Evolutionary conservation across 2,329 filamentous ascomycete species (phyloP).

Genomic region (Podosphaera fusca): DNA sequence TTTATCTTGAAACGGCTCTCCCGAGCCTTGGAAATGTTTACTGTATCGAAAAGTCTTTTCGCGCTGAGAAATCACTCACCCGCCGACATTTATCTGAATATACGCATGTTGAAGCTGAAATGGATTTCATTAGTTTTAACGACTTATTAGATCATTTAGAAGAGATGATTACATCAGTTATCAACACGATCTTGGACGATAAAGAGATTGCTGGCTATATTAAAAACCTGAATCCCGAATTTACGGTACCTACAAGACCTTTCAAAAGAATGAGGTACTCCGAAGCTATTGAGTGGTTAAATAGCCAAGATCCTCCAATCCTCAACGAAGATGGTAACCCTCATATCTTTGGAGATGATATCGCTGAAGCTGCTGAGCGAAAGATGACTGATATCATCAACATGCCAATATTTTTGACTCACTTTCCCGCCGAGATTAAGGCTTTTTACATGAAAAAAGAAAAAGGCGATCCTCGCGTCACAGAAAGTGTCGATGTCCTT

Average conservation of each 20-base stretch:
- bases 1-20: conserved; percentile 89
- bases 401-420: conserved; percentile 82
- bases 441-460: conserved; percentile 98
- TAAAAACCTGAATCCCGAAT: conserved; percentile 75
- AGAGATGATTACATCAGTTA: conserved; percentile 34
- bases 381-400: conserved; percentile 95
- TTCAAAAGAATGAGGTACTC: conserved; percentile 90
- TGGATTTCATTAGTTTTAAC: conserved; percentile 85
- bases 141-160: conserved; percentile 78
- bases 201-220: conserved; percentile 49
- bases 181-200: conserved; percentile 55
- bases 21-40: conserved; percentile 85
- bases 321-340: conserved; percentile 78
- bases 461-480: conserved; percentile 53
- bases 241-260: conserved; percentile 57
- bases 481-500: conserved; percentile 67
- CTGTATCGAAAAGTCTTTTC: conserved; percentile 97
- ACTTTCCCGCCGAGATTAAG: conserved; percentile 96
- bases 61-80: conserved; percentile 86
- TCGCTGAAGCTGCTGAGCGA: conserved; percentile 90
- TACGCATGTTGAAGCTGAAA: conserved; percentile 85
- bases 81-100: conserved; percentile 89
- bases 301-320: conserved; percentile 56
- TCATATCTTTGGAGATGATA: conserved; percentile 88
- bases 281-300: conserved; percentile 86